These are phyloP conservation scores for Beta lomatogona DNA, from an alignment of 179 eudicot genomes.

Conservation along the genomic window DNA sequence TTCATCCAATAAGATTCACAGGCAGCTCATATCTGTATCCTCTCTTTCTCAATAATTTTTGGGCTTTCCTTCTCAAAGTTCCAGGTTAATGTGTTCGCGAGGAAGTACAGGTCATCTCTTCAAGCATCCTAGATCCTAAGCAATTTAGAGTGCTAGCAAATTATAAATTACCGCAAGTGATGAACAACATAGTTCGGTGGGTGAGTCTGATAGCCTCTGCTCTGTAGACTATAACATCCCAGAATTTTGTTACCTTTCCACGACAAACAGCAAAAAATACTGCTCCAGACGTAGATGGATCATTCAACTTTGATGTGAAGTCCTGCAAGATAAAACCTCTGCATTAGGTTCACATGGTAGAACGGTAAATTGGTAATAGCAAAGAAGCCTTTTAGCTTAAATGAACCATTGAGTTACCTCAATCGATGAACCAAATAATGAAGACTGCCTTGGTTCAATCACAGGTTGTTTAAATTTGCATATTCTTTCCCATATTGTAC, in stretches of 20 bases:
- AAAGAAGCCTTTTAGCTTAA: neutral
- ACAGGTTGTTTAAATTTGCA: constrained; percentile 94
- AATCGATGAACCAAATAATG: constrained; percentile 75
- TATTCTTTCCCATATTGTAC: constrained; percentile 94
- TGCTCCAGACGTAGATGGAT: constrained; percentile 78
- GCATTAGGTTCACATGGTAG: constrained; percentile 16
- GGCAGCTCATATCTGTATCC: neutral
- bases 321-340: constrained; percentile 50
- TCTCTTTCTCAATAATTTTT: neutral
- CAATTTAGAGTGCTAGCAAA: neutral
- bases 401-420: constrained; percentile 48
- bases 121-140: neutral
- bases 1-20: neutral
- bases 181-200: neutral
- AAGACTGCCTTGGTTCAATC: constrained; percentile 94
- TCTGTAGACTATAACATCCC: constrained; percentile 2
- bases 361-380: constrained; percentile 2
- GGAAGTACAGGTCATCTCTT: neutral
- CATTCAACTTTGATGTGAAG: constrained; percentile 79
- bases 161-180: neutral
- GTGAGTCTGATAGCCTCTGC: neutral
- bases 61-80: neutral
- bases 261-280: constrained; percentile 97
- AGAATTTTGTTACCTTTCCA: constrained; percentile 70
- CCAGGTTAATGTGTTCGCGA: neutral